Evolutionary conservation across 2,329 filamentous ascomycete genomes (phyloP), one percentile per base, ranked within the genome.

Genomic region (Penicillium sp.): DNA sequence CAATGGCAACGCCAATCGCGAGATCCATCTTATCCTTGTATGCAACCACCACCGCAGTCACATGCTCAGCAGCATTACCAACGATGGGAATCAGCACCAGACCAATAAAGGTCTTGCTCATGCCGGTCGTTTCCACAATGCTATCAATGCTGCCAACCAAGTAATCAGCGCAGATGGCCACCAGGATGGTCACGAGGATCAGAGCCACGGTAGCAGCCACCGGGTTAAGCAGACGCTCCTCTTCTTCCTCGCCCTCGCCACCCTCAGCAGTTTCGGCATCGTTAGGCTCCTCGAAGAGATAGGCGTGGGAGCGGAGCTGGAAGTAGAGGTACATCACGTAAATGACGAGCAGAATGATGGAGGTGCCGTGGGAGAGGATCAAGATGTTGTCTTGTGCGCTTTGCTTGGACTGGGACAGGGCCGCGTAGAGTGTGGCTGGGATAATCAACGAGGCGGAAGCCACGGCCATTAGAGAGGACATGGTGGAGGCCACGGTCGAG

Each of bases 91-190:
- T 89, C 22, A 93, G 80, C 54, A 93, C 91, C 53, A 93, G 81
- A 81, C 91, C 91, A 69, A 93, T 92, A 69, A 93, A 93, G 1
- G 88, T 91, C 78, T 91, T 91, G 81, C 88, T 92, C 74, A 93
- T 90, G 63, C 88, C 84, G 2, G 88, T 87, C 47, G 82, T 87
- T 68, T 87, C 83, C 26, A 92, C 91, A 51, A 93, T 85, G 30
- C 83, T 82, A 66, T 92, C 89, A 70, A 93, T 93, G 71, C 88
- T 91, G 69, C 87, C 88, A 37, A 93, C 91, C 7, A 93, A 83
- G 70, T 90, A 91, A 64, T 93, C 91, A 66, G 91, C 91, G 71
- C 90, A 92, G 59, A 91, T 75, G 19, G 90, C 85, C 30, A 94
- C 90, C 3, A 90, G 75, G 15, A 93, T 56, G 0, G 91, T 94